Evolutionary conservation across 768 basidiomycete genomes (phyloP), one percentile per base, ranked within the genome.

Genomic region (Scleroderma citrinum): DNA sequence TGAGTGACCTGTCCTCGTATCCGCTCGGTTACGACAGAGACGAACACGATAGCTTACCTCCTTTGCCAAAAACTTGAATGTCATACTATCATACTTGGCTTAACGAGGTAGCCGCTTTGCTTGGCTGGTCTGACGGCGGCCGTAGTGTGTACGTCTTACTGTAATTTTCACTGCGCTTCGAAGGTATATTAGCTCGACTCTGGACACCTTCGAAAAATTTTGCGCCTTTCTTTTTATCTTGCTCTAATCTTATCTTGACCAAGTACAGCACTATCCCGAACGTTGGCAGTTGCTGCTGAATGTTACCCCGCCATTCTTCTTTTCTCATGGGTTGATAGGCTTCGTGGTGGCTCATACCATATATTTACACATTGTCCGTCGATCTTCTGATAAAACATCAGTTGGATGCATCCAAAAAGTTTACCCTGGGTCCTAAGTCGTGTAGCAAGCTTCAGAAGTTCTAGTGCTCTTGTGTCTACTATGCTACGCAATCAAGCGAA

Each of bases 1-100:
- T 89, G 52, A 83, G 76, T 57, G 90, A 90, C 65, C 66, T 92
- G 48, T 81, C 87, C 37, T 85, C 86, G n/a, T 91, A 88, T 59
- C 87, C 89, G 14, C 75, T 92, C 47, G 80, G 78, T 29, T 89
- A 87, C 59, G 85, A 90, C 59, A 58, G 63, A 45, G 66, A 64
- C 31, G 61, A 66, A 45, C 61, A 59, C 49, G 66, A 54, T 13
- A 55, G 50, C 29, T 51, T 59, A 47, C 56, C 60, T 21, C 36
- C 54, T 19, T 53, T 57, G 41, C 59, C 62, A 17, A 69, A 67
- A 53, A 48, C 51, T 17, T 69, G 52, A 57, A 23, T 49, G 23
- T 21, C 48, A 24, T 47, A 7, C n/a, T 38, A 23, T 35, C 31
- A 24, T 47, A 17, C 41, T 31, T 43, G 31, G 49, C 41, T 54